A percentile compares a stretch with the other conserved stretches of the same genome.
These are phyloP conservation scores for Dioscorea dumetorum DNA, from an alignment of 106 monocot genomes.

Conservation along the genomic window DNA sequence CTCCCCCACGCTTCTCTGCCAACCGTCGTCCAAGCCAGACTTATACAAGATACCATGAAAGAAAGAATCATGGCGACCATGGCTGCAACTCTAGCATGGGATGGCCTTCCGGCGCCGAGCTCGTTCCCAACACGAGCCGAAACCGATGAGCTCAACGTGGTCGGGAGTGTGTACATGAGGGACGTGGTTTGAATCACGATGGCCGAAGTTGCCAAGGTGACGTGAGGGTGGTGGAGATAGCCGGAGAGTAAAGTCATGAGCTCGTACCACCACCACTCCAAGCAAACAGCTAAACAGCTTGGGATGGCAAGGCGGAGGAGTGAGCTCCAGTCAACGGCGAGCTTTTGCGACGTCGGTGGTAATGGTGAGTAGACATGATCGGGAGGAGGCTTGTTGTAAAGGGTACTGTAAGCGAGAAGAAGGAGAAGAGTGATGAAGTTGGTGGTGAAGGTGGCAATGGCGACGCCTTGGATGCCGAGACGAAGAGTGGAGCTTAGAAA, in stretches of 20 bases:
- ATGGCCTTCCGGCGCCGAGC: conserved; percentile 46
- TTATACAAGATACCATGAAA: conserved; percentile 13
- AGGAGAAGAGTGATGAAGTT: conserved; percentile 33
- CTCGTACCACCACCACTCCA: conserved; percentile 60
- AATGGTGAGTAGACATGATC: background rate
- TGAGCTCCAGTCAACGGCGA: conserved; percentile 12
- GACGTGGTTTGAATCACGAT: conserved; percentile 59
- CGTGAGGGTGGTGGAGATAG: conserved; percentile 31
- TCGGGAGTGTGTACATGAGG: conserved; percentile 46
- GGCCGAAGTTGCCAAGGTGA: conserved; percentile 27
- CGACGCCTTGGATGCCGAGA: conserved; percentile 35
- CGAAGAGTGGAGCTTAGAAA: conserved; percentile 12
- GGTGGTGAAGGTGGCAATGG: conserved; percentile 26
- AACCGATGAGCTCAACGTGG: conserved; percentile 28
- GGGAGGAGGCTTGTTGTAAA: background rate
- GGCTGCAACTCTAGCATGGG: conserved; percentile 19
- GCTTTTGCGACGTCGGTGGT: background rate
- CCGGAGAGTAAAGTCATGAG: conserved; percentile 53
- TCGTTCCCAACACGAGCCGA: conserved; percentile 45
- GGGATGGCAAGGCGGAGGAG: conserved; percentile 37
- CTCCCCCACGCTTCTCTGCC: conserved; percentile 32
- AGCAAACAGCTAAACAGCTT: conserved; percentile 38
- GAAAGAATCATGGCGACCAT: conserved; percentile 27
- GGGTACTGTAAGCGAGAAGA: conserved; percentile 12
- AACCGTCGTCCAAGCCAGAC: conserved; percentile 27